A percentile compares a stretch with the other conserved stretches of the same genome.
phyloP scores from a whole-genome alignment of 2,329 filamentous ascomycete genomes.

The Beauveria brongniartii region DNA sequence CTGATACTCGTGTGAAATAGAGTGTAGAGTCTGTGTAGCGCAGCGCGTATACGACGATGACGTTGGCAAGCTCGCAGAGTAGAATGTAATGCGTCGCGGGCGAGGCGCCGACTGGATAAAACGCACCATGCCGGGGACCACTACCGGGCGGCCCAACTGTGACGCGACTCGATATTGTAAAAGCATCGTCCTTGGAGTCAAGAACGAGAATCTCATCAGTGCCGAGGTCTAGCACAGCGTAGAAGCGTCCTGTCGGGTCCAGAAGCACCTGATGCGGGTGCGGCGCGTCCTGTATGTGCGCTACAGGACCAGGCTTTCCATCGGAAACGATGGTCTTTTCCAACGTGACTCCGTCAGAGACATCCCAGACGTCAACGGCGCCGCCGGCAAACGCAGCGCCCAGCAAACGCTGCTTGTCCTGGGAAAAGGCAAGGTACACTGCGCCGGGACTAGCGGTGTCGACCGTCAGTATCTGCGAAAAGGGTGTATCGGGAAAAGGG shows the following conservation, averaged over 20 bases:
- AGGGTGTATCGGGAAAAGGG: conserved; percentile 19
- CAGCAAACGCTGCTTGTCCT: conserved; percentile 35
- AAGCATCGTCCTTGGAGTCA: conserved; percentile 34
- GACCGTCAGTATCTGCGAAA: conserved; percentile 21
- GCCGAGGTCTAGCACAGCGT: conserved; percentile 41
- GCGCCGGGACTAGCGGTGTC: conserved; percentile 33
- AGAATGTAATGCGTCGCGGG: conserved; percentile 38
- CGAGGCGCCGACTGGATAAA: conserved; percentile 29
- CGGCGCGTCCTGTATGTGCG: conserved; percentile 24
- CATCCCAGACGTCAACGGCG: conserved; percentile 39
- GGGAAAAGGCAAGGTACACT: conserved; percentile 40
- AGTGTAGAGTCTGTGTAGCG: conserved; percentile 29
- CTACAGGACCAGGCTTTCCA: conserved; percentile 25
- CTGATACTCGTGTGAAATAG: conserved; percentile 27
- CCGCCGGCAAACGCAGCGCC: conserved; percentile 34
- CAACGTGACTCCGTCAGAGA: conserved; percentile 25
- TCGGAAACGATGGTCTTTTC: conserved; percentile 29
- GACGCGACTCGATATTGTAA: conserved; percentile 27
- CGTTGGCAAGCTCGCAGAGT: conserved; percentile 38
- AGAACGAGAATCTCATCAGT: conserved; percentile 39
- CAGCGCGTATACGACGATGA: conserved; percentile 35
- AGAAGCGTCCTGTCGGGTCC: conserved; percentile 41
- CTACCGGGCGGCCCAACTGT: conserved; percentile 29
- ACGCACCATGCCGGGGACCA: conserved; percentile 44
- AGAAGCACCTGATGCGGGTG: conserved; percentile 41